Conservation (phyloP, 2,329 filamentous ascomycete genomes). For the Phoma sp. region DNA sequence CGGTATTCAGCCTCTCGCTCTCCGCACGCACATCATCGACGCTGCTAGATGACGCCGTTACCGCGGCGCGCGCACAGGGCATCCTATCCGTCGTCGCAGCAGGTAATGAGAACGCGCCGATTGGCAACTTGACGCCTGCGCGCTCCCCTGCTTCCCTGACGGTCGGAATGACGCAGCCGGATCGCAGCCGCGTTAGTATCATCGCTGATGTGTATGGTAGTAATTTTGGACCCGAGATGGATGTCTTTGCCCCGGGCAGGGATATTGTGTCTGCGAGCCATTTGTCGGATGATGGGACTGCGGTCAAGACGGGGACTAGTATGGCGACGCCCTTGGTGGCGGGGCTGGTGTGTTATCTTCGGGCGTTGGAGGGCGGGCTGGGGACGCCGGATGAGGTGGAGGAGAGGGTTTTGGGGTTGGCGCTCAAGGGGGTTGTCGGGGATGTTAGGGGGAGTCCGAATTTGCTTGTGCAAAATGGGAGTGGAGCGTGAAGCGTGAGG, state of each 20-base stretch:
- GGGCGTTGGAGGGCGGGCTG: conserved; percentile 52
- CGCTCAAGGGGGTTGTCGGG: neutral
- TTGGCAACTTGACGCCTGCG: conserved; percentile 37
- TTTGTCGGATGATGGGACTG: conserved; percentile 49
- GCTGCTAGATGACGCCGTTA: conserved; percentile 25
- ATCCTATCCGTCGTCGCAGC: conserved; percentile 44
- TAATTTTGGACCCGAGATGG: conserved; percentile 43
- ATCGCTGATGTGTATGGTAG: neutral
- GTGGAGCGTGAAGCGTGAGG: neutral
- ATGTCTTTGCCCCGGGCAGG: conserved; percentile 47
- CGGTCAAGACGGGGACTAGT: conserved; percentile 63
- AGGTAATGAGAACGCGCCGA: conserved; percentile 39
- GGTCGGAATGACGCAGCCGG: conserved; percentile 43
- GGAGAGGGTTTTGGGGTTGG: neutral
- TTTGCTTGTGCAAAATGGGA: conserved; percentile 3
- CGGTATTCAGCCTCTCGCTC: conserved; percentile 1
- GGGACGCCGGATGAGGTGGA: neutral
- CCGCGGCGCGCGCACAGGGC: conserved; percentile 37
- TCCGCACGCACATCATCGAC: neutral
- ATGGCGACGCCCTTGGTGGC: conserved; percentile 73
- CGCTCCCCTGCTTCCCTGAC: conserved; percentile 40
- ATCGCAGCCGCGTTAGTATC: conserved; percentile 29
- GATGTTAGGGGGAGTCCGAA: neutral
- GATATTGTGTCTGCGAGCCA: conserved; percentile 49
- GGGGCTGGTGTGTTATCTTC: conserved; percentile 71